phyloP scores from a whole-genome alignment of 768 basidiomycete genomes.

The Tulasnella sp. region DNA sequence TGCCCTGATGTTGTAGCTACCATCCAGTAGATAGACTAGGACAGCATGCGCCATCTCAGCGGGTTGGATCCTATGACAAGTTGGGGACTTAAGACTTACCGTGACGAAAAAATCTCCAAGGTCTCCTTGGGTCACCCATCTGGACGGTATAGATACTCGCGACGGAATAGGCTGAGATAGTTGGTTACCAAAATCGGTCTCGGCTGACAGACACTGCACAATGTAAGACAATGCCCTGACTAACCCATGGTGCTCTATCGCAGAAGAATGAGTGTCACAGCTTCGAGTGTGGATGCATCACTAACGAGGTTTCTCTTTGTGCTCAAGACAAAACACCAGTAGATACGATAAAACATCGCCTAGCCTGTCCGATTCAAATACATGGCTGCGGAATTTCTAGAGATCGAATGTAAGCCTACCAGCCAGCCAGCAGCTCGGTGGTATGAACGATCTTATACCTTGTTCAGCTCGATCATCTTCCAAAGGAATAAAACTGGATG shows the following conservation, averaged over 20 bases:
- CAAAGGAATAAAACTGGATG: constrained; percentile 64
- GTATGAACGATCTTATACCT: constrained; percentile 36
- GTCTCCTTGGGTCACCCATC: constrained; percentile 62
- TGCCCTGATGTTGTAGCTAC: constrained; percentile 78
- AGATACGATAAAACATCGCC: constrained; percentile 70
- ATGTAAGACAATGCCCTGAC: too few species aligned
- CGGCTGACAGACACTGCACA: constrained; percentile 48
- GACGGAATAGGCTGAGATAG: constrained; percentile 45
- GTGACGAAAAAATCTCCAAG: constrained; percentile 82
- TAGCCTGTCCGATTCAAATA: constrained; percentile 69
- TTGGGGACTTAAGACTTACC: constrained; percentile 33
- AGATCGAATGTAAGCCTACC: not conserved
- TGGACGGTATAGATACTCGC: constrained; percentile 55
- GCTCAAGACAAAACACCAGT: constrained; percentile 69
- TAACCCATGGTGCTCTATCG: constrained; percentile 49
- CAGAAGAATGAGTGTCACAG: constrained; percentile 45
- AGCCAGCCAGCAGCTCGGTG: not conserved
- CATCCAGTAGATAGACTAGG: constrained; percentile 76
- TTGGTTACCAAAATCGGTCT: constrained; percentile 61
- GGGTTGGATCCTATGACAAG: not conserved
- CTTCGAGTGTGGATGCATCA: constrained; percentile 23
- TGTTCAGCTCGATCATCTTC: constrained; percentile 89
- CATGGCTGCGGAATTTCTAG: constrained; percentile 83
- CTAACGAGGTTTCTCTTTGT: constrained; percentile 51
- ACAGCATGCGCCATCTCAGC: not conserved